These are phyloP conservation scores for Amaranthus palmeri DNA, from an alignment of 148 eudicot genomes.

Conservation along the genomic window DNA sequence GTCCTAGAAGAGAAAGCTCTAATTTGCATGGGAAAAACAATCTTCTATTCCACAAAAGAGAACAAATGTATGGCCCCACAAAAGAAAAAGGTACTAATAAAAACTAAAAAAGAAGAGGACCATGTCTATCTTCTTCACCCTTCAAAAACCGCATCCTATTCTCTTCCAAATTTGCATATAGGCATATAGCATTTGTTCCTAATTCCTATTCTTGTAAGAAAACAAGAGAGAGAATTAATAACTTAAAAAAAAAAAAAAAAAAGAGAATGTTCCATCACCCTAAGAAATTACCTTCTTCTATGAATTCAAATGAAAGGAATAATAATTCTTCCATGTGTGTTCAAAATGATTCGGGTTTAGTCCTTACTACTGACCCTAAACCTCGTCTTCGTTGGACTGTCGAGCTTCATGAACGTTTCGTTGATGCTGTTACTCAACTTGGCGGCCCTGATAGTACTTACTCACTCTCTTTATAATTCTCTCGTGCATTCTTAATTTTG, in stretches of 20 bases:
- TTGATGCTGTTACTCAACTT: constrained; percentile 28
- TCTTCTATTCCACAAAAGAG: constrained; percentile 34
- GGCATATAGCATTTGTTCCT: constrained; percentile 19
- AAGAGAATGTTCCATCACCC: constrained; percentile 16
- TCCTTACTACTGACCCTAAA: constrained; percentile 28
- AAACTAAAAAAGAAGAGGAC: background rate
- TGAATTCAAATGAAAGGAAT: constrained; percentile 12
- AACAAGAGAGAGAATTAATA: background rate
- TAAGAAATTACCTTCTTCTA: constrained; percentile 13
- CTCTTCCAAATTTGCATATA: constrained; percentile 17
- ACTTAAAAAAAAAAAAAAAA: background rate
- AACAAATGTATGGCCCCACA: constrained; percentile 18
- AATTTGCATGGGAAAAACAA: constrained; percentile 25
- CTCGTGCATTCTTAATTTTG: background rate
- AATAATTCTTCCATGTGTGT: constrained; percentile 5
- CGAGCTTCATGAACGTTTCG: constrained; percentile 29
- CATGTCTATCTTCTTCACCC: constrained; percentile 1
- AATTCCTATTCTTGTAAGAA: constrained; percentile 10
- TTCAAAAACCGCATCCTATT: constrained; percentile 14
- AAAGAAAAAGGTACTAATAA: background rate
- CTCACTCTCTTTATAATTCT: background rate
- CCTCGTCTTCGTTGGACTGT: constrained; percentile 30
- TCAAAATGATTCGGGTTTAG: constrained; percentile 16
- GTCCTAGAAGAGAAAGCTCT: background rate
- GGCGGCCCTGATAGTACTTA: constrained; percentile 27